Evolutionary conservation across 2,329 filamentous ascomycete species (phyloP), one percentile per base, ranked within the genome.

Genomic region (Botryotinia narcissicola): DNA sequence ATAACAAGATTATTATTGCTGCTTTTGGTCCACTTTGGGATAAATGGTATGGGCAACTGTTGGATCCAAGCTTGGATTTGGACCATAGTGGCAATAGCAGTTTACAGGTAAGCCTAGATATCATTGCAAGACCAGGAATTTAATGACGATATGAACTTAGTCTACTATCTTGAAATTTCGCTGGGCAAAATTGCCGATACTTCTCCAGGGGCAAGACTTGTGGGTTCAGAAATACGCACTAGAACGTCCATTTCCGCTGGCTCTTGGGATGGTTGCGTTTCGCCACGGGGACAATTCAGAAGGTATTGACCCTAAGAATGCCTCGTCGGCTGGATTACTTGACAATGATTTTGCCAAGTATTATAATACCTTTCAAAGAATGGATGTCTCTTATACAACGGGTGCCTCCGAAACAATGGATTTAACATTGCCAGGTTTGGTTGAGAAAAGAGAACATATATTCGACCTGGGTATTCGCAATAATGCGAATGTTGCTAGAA

Each of bases 11-110:
- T 1, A 72, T 81, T 48, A 71, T 78, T 64, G 63, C 71, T 40
- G 77, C 75, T n/a, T 81, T 81, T 74, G 75, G 74, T 22, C 70
- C 72, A 16, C 77, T 75, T 18, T 81, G 80, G 80, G 76, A 75
- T 29, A 59, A 42, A 44, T 76, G 69, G 54, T 64, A 61, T 48
- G 32, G 67, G 71, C 20, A 51, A 60, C 73, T 37, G 40, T 62
- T 61, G n/a, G 1, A 48, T 42, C 32, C 57, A 20, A 4, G 35
- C 4, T 35, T 57, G 10, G 8, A 48, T 22, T 35, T 37, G 29
- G 37, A 63, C 51, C 16, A 32, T 35, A 16, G 64, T 46, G 54
- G 42, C 20, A 32, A 64, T 32, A 22, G 20, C 4, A 44, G 40
- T 0, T 35, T 75, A 22, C 74, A 77, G 68, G 76, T 74, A 32